Evolutionary conservation across 176 grass and related monocot species (phyloP).

Genomic region (Eragrostis nindensis): DNA sequence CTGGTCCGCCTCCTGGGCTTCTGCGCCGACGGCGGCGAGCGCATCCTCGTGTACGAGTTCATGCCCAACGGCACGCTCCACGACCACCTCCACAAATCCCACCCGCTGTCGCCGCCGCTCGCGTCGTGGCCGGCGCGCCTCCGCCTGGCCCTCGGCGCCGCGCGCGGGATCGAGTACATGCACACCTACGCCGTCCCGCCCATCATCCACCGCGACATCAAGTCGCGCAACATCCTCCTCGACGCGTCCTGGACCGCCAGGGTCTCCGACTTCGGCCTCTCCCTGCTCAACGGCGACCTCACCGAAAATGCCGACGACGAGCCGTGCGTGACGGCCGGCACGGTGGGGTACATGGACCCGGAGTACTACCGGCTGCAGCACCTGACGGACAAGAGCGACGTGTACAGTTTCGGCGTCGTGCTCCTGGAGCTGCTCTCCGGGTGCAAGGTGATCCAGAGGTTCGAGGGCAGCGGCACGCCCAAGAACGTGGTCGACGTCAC

Average conservation of each 20-base stretch:
- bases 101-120: conserved; percentile 49
- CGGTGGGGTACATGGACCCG: conserved; percentile 98
- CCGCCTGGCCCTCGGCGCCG: conserved; percentile 80
- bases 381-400: conserved; percentile 90
- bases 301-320: conserved; percentile 26
- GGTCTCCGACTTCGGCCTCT: conserved; percentile 90
- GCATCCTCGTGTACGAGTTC: conserved; percentile 91
- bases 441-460: conserved; percentile 66
- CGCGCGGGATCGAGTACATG: conserved; percentile 91
- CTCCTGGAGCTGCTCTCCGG: conserved; percentile 84
- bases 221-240: conserved; percentile 83
- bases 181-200: conserved; percentile 95
- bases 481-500: conserved; percentile 80
- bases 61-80: conserved; percentile 83
- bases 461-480: conserved; percentile 74
- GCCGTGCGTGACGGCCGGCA: conserved; percentile 61
- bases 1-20: conserved; percentile 87
- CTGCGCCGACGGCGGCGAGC: conserved; percentile 72
- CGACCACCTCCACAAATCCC: conserved; percentile 74
- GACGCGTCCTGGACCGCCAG: conserved; percentile 72
- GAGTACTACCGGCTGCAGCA: conserved; percentile 93
- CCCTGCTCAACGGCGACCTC: conserved; percentile 46
- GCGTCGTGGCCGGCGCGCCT: conserved; percentile 64
- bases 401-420: conserved; percentile 93
- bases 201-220: conserved; percentile 89